A percentile compares a stretch with the other conserved stretches of the same genome.
Conservation (phyloP, 495 filamentous ascomycete genomes). For the Pyronema domesticum region DNA sequence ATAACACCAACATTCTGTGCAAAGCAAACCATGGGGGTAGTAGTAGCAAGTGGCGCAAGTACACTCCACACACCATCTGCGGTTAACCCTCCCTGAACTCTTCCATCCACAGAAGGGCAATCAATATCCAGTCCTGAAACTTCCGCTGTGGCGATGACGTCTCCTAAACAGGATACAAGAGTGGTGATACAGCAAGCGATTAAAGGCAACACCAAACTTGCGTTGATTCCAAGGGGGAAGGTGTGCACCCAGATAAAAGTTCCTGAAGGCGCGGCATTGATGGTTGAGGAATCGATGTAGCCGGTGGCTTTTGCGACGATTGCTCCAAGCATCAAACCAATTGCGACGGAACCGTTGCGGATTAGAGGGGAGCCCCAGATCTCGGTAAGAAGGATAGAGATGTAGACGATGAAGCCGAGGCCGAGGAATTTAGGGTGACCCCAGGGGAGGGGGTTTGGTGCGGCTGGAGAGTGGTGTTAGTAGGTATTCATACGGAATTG, state of each 20-base stretch:
- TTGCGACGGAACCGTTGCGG: slow-evolving; percentile 27
- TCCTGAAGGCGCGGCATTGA: slow-evolving; percentile 25
- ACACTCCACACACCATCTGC: slow-evolving; percentile 27
- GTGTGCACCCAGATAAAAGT: slow-evolving; percentile 28
- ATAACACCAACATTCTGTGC: slow-evolving; percentile 30
- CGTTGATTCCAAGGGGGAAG: slow-evolving; percentile 27
- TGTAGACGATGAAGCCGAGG: slow-evolving; percentile 27
- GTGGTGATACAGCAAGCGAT: slow-evolving; percentile 35
- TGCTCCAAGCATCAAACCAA: slow-evolving; percentile 26
- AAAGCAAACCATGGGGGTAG: slow-evolving; percentile 27
- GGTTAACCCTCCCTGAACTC: slow-evolving; percentile 28
- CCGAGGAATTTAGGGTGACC: slow-evolving; percentile 25
- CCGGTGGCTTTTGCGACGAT: slow-evolving; percentile 25
- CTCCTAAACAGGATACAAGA: slow-evolving; percentile 26
- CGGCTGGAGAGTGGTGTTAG: slow-evolving; percentile 10
- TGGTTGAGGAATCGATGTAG: slow-evolving; percentile 22
- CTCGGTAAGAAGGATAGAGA: slow-evolving; percentile 26
- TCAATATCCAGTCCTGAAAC: slow-evolving; percentile 27
- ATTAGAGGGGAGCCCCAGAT: slow-evolving; percentile 27
- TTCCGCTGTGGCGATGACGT: slow-evolving; percentile 28
- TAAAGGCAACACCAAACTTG: slow-evolving; percentile 26
- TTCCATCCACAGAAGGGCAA: slow-evolving; percentile 13
- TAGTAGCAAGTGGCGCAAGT: slow-evolving; percentile 25
- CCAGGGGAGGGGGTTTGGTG: slow-evolving; percentile 16
- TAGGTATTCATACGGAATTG: not conserved